Base-by-base conservation (phyloP, 352 stramenopile species). In the Phytopythium aichiense region DNA sequence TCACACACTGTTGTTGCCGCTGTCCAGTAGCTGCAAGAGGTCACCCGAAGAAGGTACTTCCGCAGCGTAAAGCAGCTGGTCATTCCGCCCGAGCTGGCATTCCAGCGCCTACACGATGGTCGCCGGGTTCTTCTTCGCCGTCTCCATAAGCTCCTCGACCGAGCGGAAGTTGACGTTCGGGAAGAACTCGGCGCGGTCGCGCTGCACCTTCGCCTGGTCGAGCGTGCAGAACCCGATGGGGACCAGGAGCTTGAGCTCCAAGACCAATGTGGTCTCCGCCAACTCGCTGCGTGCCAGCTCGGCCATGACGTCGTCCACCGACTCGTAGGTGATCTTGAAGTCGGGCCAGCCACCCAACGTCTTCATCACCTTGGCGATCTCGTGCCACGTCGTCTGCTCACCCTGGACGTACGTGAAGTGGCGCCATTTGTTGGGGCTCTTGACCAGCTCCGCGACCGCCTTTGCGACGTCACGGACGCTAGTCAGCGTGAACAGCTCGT, bases 131-230 rank as follows among this genome's bases (percentile, higher is more conserved):
- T 31, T 55, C 58, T 63, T 56, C 28, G 53, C 55, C 13, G 43
- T 30, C 23, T 50, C 50, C 4, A 64, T n/a, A 11, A 60, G 9
- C 3, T 73, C 66, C 7, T 55, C 40, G 25, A 73, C n/a, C 4
- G 66, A 60, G 46, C 56, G 53, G 43, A 73, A 70, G 28, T 56
- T 55, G 25, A 67, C 31, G 16, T 25, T 35, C 2, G 52, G 42
- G 45, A 74, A 74, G 52, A 55, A 70, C 25, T 66, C 51, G 2
- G 8, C 56, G 50, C 63, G 63, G 22, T 74, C 64, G 46, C 58
- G 56, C 59, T 63, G 20, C 7, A 66, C 56, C 51, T 65, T 68
- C 8, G 8, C 43, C 51, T 60, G 59, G 52, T 74, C 63, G 28
- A 74, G 64, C 20, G 15, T 25, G 9, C 60, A 57, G 4, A 6